These are phyloP conservation scores for Lomentospora prolificans DNA, from an alignment of 2,329 filamentous ascomycete species.

Conservation along the genomic window DNA sequence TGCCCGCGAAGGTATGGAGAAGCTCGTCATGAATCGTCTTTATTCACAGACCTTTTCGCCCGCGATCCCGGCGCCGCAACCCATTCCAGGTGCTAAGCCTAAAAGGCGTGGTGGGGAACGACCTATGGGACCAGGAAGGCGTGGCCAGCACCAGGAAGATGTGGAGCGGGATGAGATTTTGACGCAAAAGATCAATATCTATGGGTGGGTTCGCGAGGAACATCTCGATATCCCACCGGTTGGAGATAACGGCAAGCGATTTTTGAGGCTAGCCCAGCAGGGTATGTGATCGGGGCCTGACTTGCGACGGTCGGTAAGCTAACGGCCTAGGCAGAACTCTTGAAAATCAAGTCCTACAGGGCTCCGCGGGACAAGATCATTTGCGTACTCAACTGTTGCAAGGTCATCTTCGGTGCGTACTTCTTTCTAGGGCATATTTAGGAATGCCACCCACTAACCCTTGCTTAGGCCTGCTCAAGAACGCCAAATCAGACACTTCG, in stretches of 20 bases:
- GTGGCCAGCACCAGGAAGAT: conserved; percentile 95
- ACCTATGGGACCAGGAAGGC: conserved; percentile 67
- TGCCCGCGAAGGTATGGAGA: conserved; percentile 97
- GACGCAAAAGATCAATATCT: conserved; percentile 92
- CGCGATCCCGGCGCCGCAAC: conserved; percentile 73
- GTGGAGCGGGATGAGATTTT: conserved; percentile 94
- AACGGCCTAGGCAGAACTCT: conserved; percentile 73
- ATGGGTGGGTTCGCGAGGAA: conserved; percentile 86
- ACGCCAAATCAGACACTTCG: conserved; percentile 86
- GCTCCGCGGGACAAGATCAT: conserved; percentile 98
- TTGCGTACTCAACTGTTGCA: conserved; percentile 96
- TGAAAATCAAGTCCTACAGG: conserved; percentile 94
- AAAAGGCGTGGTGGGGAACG: conserved; percentile 60
- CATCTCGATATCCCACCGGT: conserved; percentile 87
- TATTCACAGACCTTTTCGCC: conserved; percentile 96
- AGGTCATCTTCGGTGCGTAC: conserved; percentile 97
- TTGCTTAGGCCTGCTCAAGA: conserved; percentile 65
- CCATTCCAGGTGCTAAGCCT: conserved; percentile 57
- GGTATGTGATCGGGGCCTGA: conserved; percentile 46
- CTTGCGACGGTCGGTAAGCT: neutral
- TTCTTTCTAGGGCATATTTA: too few relatives aligned
- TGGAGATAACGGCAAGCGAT: conserved; percentile 77
- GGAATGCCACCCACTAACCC: neutral
- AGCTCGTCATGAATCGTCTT: conserved; percentile 95
- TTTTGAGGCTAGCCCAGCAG: conserved; percentile 82